Percentiles rank a stretch among this genome's conserved stretches.
Conservation (phyloP, 345 rosid species). For the Syzygium grande region DNA sequence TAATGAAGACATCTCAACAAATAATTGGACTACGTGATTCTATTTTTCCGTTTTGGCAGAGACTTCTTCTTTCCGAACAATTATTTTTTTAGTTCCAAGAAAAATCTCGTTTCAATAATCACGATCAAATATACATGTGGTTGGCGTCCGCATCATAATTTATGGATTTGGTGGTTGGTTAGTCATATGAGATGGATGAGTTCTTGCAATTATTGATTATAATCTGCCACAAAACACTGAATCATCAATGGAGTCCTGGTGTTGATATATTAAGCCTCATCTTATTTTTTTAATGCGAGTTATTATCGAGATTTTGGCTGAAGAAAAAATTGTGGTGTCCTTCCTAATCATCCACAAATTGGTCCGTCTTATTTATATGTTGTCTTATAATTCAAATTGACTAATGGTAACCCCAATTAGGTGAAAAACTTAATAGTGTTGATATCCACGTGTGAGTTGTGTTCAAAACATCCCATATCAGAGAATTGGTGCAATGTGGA, state of each 20-base stretch:
- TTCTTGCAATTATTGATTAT: neutral
- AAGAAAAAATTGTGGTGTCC: neutral
- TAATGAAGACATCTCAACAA: neutral
- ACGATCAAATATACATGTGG: too few species aligned
- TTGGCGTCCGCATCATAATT: neutral
- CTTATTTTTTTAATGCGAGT: neutral
- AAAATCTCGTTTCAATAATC: too few species aligned
- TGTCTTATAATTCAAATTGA: neutral
- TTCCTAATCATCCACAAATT: neutral
- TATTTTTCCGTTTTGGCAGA: neutral
- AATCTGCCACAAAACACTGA: neutral
- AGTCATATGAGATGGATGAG: neutral
- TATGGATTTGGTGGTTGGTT: neutral
- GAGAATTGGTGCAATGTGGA: too few species aligned
- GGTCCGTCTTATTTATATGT: neutral
- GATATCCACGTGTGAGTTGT: too few species aligned
- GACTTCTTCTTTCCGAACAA: neutral
- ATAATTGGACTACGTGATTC: neutral
- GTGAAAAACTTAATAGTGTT: rapidly evolving
- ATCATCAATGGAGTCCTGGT: neutral
- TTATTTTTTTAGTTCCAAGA: too few species aligned
- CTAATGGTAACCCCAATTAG: neutral
- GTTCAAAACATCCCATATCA: too few species aligned
- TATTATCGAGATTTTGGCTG: neutral
- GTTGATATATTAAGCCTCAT: neutral